These are phyloP conservation scores for Vinca major DNA, from an alignment of 305 asterid species.

Conservation along the genomic window DNA sequence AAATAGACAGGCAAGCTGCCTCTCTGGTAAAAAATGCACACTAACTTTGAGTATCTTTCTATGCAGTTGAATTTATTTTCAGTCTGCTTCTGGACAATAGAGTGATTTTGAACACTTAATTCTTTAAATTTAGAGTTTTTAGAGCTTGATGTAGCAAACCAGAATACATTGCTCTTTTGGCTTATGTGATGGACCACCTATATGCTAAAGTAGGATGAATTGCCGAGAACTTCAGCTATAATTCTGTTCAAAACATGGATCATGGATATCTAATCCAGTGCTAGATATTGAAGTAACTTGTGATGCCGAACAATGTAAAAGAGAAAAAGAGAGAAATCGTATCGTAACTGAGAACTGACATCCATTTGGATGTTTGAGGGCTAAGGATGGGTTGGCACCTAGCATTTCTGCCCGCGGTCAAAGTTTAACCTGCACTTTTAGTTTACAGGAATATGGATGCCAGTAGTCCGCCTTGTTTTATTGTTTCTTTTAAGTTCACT, in stretches of 20 bases:
- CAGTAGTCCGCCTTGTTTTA: background rate
- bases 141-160: background rate
- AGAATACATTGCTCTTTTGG: background rate
- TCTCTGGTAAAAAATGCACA: background rate
- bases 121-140: background rate
- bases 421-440: background rate
- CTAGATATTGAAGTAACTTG: background rate
- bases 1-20: background rate
- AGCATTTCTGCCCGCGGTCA: background rate
- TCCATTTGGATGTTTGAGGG: background rate
- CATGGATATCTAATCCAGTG: background rate
- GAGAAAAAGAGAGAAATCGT: background rate
- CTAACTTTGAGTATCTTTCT: background rate
- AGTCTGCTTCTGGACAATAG: background rate
- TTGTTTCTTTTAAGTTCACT: background rate
- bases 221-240: background rate
- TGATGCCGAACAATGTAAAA: background rate
- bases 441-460: background rate
- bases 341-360: background rate
- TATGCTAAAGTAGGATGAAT: background rate
- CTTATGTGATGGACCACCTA: background rate
- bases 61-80: too few species aligned
- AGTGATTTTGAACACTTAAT: constrained; percentile 1
- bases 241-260: background rate
- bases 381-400: background rate